Conservation (phyloP, 2,329 filamentous ascomycete genomes). For the Blumeriella jaapii region DNA sequence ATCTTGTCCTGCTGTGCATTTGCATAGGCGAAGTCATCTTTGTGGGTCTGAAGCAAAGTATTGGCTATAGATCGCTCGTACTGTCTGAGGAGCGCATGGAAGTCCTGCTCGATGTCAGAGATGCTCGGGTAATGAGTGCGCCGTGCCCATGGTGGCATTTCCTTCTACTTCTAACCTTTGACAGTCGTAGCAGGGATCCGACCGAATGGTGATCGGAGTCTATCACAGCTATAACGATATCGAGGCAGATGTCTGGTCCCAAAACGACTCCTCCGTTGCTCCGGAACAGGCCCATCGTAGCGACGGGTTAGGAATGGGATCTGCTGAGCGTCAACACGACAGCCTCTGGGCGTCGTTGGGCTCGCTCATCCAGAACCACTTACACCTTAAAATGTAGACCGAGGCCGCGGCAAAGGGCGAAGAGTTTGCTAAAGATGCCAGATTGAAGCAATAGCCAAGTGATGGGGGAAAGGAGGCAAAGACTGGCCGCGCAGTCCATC, state of each 20-base stretch:
- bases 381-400: too few relatives aligned
- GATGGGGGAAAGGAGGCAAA: slow-evolving; percentile 1
- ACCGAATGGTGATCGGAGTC: slow-evolving; percentile 11
- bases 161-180: slow-evolving; percentile 14
- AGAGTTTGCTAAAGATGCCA: not conserved
- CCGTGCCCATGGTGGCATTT: too few relatives aligned
- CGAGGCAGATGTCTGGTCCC: slow-evolving; percentile 15
- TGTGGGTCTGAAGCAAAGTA: slow-evolving; percentile 1
- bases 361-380: not conserved
- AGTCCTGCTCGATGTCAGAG: slow-evolving; percentile 12
- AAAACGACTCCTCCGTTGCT: slow-evolving; percentile 12
- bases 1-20: slow-evolving; percentile 9
- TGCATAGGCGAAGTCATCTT: slow-evolving; percentile 7
- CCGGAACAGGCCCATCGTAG: slow-evolving; percentile 3
- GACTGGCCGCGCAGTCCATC: too few relatives aligned
- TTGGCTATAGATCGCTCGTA: slow-evolving; percentile 17
- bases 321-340: not conserved
- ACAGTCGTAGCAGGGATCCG: slow-evolving; percentile 10
- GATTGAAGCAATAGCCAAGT: slow-evolving; percentile 4
- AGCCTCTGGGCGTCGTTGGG: too few relatives aligned
- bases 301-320: not conserved
- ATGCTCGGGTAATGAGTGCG: too few relatives aligned
- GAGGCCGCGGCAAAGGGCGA: too few relatives aligned
- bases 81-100: slow-evolving; percentile 13
- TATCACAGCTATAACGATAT: slow-evolving; percentile 13